Conservation (phyloP, 176 grass and related monocot species). For the Cocos nucifera region DNA sequence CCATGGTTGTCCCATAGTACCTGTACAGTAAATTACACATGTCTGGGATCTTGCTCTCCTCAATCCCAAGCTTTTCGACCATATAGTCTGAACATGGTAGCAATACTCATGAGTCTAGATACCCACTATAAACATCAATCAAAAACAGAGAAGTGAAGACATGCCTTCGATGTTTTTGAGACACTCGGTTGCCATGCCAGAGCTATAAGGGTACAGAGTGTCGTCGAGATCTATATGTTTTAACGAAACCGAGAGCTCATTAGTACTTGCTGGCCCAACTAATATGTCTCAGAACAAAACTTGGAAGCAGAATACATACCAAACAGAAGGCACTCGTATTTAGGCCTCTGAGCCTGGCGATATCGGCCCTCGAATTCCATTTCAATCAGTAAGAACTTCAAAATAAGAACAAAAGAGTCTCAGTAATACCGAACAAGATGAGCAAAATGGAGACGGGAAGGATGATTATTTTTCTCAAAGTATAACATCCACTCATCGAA, state of each 20-base stretch:
- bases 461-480: too few relatives aligned
- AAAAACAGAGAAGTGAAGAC: neutral
- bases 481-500: too few relatives aligned
- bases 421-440: neutral
- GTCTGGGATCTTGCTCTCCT: constrained; percentile 51
- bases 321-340: constrained; percentile 85
- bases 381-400: constrained; percentile 6
- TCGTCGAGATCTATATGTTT: constrained; percentile 71
- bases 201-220: constrained; percentile 82
- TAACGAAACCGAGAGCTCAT: neutral
- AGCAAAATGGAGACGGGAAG: constrained; percentile 30
- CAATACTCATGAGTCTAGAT: neutral
- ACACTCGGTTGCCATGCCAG: constrained; percentile 61
- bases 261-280: too few relatives aligned
- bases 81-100: constrained; percentile 50
- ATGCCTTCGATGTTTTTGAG: constrained; percentile 77
- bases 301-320: constrained; percentile 35
- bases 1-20: constrained; percentile 97
- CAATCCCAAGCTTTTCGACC: constrained; percentile 81
- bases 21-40: constrained; percentile 75
- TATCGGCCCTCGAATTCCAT: constrained; percentile 85
- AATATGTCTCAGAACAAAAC: neutral
- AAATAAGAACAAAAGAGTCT: constrained; percentile 4
- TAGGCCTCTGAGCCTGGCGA: constrained; percentile 45
- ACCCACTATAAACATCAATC: neutral